phyloP scores from a whole-genome alignment of 2,329 filamentous ascomycete genomes.

The Sclerotinia borealis region DNA sequence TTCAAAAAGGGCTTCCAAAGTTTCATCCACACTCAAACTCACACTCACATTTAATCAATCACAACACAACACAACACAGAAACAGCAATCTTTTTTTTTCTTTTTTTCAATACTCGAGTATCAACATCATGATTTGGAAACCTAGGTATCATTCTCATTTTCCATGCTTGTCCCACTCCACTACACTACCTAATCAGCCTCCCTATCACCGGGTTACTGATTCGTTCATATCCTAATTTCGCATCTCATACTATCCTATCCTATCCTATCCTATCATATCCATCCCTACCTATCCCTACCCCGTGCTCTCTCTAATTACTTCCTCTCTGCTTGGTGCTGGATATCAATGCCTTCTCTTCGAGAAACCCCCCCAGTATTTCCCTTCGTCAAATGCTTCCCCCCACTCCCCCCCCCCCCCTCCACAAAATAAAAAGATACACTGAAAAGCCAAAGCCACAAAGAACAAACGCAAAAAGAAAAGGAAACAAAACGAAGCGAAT shows the following conservation, averaged over 20 bases:
- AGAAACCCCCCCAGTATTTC: neutral
- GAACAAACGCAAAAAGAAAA: neutral
- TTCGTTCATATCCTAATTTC: neutral
- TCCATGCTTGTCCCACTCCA: too few relatives aligned
- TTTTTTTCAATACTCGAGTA: too few relatives aligned
- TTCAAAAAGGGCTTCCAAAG: too few relatives aligned
- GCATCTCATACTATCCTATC: neutral
- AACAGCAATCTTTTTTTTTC: too few relatives aligned
- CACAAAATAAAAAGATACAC: neutral
- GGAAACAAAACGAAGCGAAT: constrained; percentile 8
- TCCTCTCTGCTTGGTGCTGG: neutral
- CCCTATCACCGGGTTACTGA: neutral
- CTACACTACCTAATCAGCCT: too few relatives aligned
- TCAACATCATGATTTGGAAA: too few relatives aligned
- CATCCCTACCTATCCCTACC: too few relatives aligned
- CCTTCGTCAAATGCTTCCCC: neutral
- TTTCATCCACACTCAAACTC: too few relatives aligned
- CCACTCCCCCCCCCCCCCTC: neutral
- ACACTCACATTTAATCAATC: too few relatives aligned
- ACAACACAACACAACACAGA: too few relatives aligned
- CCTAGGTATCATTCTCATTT: too few relatives aligned
- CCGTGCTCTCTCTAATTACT: neutral
- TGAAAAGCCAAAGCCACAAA: neutral
- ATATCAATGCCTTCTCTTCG: neutral
- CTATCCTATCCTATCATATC: neutral